Conservation (phyloP, 345 rosid species). For the Capsella bursapastoris region DNA sequence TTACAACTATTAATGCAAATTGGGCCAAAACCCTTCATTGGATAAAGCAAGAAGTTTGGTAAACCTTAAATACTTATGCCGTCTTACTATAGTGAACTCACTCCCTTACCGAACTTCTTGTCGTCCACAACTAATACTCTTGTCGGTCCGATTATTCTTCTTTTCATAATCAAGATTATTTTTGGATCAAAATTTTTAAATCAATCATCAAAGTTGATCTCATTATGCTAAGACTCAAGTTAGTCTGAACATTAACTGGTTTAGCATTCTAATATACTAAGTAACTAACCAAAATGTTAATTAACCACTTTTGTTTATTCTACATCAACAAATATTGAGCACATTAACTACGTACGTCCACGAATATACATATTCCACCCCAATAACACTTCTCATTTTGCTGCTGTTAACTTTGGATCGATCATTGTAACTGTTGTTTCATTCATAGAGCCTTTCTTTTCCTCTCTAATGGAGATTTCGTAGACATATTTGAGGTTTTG, state of each 20-base stretch:
- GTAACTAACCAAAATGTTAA: not conserved
- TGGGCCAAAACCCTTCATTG: constrained; percentile 23
- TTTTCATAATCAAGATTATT: not conserved
- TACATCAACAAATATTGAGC: not conserved
- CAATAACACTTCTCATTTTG: not conserved
- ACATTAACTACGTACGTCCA: not conserved
- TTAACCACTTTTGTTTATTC: not conserved
- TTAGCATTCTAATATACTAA: not conserved
- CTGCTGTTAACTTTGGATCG: not conserved
- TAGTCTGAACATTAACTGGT: not conserved
- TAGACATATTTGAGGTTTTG: not conserved
- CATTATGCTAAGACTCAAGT: not conserved
- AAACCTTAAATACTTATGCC: constrained; percentile 4
- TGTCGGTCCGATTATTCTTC: not conserved
- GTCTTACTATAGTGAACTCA: constrained; percentile 27
- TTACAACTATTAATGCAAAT: constrained; percentile 11
- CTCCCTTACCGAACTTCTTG: constrained; percentile 29
- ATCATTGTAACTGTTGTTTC: not conserved
- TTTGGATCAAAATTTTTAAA: not conserved
- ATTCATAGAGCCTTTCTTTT: not conserved
- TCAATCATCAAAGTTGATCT: not conserved
- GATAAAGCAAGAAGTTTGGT: constrained; percentile 33
- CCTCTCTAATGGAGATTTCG: not conserved
- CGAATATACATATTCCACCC: not conserved
- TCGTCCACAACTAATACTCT: constrained; percentile 16